These are phyloP conservation scores for Ampelomyces quisqualis DNA, from an alignment of 2,329 filamentous ascomycete genomes.

Conservation along the genomic window DNA sequence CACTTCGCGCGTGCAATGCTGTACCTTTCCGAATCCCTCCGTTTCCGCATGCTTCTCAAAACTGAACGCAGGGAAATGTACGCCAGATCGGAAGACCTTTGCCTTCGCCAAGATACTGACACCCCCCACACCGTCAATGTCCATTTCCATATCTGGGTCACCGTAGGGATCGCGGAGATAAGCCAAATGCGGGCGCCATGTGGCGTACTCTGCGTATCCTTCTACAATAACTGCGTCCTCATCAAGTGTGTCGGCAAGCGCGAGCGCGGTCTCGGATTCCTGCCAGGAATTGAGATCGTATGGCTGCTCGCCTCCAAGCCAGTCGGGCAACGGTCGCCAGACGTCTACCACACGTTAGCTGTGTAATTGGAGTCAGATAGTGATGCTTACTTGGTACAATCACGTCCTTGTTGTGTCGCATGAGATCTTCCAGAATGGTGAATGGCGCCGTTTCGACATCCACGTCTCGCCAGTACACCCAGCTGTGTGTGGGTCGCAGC, in stretches of 20 bases:
- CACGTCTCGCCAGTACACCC: slow-evolving; percentile 99
- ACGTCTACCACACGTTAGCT: slow-evolving; percentile 59
- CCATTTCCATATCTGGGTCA: slow-evolving; percentile 99
- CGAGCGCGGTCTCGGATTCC: slow-evolving; percentile 93
- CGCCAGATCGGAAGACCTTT: slow-evolving; percentile 88
- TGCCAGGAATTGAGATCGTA: slow-evolving; percentile 99
- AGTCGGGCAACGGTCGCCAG: slow-evolving; percentile 97
- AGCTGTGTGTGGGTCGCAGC: slow-evolving; percentile 90
- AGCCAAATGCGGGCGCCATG: slow-evolving; percentile 94
- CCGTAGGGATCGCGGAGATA: slow-evolving; percentile 96
- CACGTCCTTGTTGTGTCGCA: slow-evolving; percentile 98
- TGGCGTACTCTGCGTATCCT: slow-evolving; percentile 97
- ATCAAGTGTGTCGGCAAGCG: slow-evolving; percentile 89
- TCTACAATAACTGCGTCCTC: slow-evolving; percentile 99
- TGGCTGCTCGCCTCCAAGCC: slow-evolving; percentile 96
- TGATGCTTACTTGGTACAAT: slow-evolving; percentile 87
- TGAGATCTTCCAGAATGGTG: slow-evolving; percentile 94
- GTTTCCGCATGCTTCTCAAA: slow-evolving; percentile 99
- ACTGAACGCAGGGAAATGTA: slow-evolving; percentile 97
- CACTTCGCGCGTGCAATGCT: not conserved
- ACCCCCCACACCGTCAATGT: slow-evolving; percentile 95
- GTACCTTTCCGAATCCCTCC: slow-evolving; percentile 95
- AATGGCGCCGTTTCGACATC: slow-evolving; percentile 97
- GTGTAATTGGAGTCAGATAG: not conserved
- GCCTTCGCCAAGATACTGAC: slow-evolving; percentile 97